Conservation (phyloP, 331 rosid species). For the Acacia concinna region DNA sequence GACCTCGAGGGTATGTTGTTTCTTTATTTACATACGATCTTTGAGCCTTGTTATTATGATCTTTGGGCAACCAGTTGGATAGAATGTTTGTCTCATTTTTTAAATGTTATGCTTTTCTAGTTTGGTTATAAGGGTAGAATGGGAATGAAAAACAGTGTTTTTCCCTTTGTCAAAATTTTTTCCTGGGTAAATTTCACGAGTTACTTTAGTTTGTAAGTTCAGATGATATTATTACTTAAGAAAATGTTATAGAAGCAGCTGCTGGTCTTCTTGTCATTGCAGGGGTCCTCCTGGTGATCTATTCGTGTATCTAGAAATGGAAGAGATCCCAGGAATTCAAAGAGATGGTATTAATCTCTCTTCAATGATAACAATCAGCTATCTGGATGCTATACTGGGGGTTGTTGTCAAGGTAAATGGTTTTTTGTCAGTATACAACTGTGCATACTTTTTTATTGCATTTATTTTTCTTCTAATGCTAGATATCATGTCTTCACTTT, state of each 20-base stretch:
- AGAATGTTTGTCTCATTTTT: not conserved
- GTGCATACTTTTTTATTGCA: not conserved
- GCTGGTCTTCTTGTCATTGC: slow-evolving; percentile 41
- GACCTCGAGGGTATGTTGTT: slow-evolving; percentile 80
- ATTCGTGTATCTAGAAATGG: slow-evolving; percentile 82
- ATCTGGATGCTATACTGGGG: slow-evolving; percentile 90
- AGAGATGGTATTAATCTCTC: slow-evolving; percentile 90
- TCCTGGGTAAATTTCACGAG: not conserved
- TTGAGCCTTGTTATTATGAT: not conserved
- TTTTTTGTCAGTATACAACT: not conserved
- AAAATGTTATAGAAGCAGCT: slow-evolving; percentile 27
- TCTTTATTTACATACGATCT: slow-evolving; percentile 14
- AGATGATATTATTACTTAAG: slow-evolving; percentile 12
- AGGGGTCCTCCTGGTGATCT: slow-evolving; percentile 97
- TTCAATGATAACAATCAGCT: slow-evolving; percentile 67
- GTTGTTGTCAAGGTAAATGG: slow-evolving; percentile 62
- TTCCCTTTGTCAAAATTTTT: slow-evolving; percentile 13
- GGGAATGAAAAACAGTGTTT: not conserved
- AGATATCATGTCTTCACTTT: not conserved
- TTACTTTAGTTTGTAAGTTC: slow-evolving; percentile 11
- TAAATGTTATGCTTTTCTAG: not conserved
- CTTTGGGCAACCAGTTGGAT: not conserved
- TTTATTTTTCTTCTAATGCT: not conserved
- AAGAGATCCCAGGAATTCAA: slow-evolving; percentile 78
- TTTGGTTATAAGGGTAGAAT: not conserved